Conservation (phyloP, 495 filamentous ascomycete species). For the Penicillium canariense region DNA sequence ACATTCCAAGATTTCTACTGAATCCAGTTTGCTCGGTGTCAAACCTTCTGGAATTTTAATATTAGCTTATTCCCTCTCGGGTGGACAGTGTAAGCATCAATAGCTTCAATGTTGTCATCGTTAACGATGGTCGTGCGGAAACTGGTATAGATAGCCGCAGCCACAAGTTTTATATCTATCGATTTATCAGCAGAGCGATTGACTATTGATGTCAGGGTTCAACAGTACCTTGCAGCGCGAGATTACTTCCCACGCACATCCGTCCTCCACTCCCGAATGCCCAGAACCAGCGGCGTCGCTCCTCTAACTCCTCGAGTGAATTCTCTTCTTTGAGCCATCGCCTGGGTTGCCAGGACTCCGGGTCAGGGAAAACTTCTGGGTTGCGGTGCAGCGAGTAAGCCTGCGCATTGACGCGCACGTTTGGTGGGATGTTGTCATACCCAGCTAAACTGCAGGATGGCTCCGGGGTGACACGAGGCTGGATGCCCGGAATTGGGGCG, state of each 20-base stretch:
- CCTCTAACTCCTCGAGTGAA: conserved; percentile 40
- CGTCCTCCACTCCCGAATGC: conserved; percentile 79
- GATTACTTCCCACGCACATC: conserved; percentile 83
- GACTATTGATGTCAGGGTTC: not conserved
- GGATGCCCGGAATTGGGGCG: conserved; percentile 70
- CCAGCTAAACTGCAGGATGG: conserved; percentile 50
- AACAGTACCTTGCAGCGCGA: conserved; percentile 69
- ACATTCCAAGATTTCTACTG: not conserved
- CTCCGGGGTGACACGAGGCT: conserved; percentile 69
- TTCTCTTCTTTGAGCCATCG: conserved; percentile 55
- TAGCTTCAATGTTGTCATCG: conserved; percentile 58
- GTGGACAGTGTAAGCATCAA: conserved; percentile 64
- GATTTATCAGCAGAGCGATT: conserved; percentile 4
- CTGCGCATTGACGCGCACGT: conserved; percentile 66
- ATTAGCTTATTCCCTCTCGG: conserved; percentile 50
- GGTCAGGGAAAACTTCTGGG: conserved; percentile 55
- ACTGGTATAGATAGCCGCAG: conserved; percentile 64
- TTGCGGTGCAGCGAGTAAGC: conserved; percentile 73
- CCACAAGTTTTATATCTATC: conserved; percentile 48
- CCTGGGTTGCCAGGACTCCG: conserved; percentile 59
- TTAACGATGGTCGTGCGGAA: conserved; percentile 57
- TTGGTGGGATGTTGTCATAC: conserved; percentile 56
- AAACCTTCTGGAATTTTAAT: conserved; percentile 38
- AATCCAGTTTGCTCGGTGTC: not conserved
- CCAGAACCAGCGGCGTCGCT: conserved; percentile 74